Evolutionary conservation across 2,329 filamentous ascomycete genomes (phyloP).

Genomic region (Colletotrichum costaricense): DNA sequence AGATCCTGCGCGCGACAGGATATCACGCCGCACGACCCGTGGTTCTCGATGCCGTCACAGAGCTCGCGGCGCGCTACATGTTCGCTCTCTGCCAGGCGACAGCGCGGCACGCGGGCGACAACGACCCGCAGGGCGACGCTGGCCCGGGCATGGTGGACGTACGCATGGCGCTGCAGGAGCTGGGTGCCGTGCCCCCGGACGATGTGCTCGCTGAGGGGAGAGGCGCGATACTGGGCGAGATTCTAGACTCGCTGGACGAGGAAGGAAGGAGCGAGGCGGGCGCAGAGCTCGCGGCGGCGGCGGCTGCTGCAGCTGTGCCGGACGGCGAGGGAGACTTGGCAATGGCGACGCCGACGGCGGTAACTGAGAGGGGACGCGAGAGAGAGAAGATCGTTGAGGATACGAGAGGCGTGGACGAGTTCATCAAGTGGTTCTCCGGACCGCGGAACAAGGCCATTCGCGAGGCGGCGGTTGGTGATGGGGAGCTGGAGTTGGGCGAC

Average conservation of each 20-base stretch:
- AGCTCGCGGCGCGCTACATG: constrained; percentile 86
- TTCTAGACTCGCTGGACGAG: constrained; percentile 80
- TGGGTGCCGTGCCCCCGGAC: constrained; percentile 78
- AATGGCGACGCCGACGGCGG: constrained; percentile 4
- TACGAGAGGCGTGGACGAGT: constrained; percentile 79
- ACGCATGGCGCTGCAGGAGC: constrained; percentile 85
- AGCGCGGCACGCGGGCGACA: constrained; percentile 76
- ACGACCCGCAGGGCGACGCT: constrained; percentile 68
- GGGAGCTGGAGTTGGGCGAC: constrained; percentile 72
- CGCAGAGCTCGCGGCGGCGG: neutral
- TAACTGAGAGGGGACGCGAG: constrained; percentile 14
- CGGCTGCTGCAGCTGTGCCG: neutral
- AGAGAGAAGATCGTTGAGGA: constrained; percentile 58
- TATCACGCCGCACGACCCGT: constrained; percentile 86
- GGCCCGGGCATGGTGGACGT: constrained; percentile 78
- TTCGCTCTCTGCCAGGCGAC: constrained; percentile 78
- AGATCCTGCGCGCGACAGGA: constrained; percentile 91
- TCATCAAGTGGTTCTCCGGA: constrained; percentile 83
- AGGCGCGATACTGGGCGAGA: constrained; percentile 65
- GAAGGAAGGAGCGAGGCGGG: constrained; percentile 73
- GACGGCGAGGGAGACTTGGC: constrained; percentile 8
- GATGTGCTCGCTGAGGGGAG: constrained; percentile 68
- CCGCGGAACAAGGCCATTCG: constrained; percentile 82
- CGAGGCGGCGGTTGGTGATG: constrained; percentile 81
- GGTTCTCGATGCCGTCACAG: constrained; percentile 88